Evolutionary conservation across 2,329 filamentous ascomycete species (phyloP).

Genomic region (Fusarium duplospermum): DNA sequence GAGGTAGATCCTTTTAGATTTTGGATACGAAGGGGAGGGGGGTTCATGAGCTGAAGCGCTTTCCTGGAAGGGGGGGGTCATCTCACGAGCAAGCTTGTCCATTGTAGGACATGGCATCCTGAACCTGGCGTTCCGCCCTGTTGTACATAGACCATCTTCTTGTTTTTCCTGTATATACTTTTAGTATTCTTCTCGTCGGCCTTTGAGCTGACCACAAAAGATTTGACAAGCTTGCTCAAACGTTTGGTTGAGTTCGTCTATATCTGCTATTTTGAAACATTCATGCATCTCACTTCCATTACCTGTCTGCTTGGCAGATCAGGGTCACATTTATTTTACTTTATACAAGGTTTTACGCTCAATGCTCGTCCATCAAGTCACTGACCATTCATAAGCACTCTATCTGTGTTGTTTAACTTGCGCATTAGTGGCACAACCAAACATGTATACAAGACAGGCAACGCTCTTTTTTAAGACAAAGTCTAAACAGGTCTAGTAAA

Average conservation of each 20-base stretch:
- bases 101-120: slow-evolving; percentile 22
- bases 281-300: neutral
- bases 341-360: neutral
- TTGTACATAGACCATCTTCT: slow-evolving; percentile 32
- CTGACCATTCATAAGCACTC: neutral
- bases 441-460: neutral
- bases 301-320: neutral
- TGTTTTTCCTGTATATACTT: slow-evolving; percentile 38
- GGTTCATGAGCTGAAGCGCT: neutral
- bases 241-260: neutral
- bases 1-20: slow-evolving; percentile 7
- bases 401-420: neutral
- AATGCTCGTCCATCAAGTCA: neutral
- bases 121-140: slow-evolving; percentile 29
- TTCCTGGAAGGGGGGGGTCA: slow-evolving; percentile 1
- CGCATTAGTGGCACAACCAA: slow-evolving; percentile 1
- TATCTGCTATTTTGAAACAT: neutral
- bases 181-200: slow-evolving; percentile 15
- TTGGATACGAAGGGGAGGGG: neutral
- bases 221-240: slow-evolving; percentile 24
- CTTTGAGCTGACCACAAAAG: slow-evolving; percentile 13
- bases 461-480: neutral
- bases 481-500: slow-evolving; percentile 52
- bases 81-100: slow-evolving; percentile 17
- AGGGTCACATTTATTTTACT: neutral